phyloP scores from a whole-genome alignment of 2,329 filamentous ascomycete genomes.

The Aspergillus pseudotamarii region DNA sequence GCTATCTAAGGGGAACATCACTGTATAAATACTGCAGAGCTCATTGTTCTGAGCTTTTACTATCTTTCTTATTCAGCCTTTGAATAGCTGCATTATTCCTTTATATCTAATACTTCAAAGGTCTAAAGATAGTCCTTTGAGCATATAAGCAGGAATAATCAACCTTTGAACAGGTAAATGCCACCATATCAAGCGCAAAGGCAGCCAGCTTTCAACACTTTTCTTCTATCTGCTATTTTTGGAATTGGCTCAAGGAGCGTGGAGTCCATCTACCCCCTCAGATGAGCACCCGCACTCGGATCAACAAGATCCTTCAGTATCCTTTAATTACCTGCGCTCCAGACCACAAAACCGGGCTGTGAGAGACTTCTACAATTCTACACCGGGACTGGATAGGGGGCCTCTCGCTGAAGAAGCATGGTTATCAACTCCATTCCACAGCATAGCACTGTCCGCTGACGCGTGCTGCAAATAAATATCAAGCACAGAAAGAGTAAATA shows the following conservation, averaged over 20 bases:
- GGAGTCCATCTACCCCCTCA: not conserved
- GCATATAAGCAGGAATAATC: too few relatives aligned
- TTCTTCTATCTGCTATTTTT: not conserved
- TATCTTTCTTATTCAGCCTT: too few relatives aligned
- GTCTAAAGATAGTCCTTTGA: too few relatives aligned
- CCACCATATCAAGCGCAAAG: too few relatives aligned
- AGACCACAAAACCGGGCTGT: not conserved
- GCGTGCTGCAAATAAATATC: conserved; percentile 16
- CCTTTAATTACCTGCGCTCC: not conserved
- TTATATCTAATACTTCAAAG: too few relatives aligned
- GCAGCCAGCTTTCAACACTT: not conserved
- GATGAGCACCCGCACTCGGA: not conserved
- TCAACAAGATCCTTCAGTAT: not conserved
- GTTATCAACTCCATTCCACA: conserved; percentile 27
- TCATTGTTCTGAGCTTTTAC: too few relatives aligned
- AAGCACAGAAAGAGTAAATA: conserved; percentile 21
- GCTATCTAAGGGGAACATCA: too few relatives aligned
- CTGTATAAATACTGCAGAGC: too few relatives aligned
- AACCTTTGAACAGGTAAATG: too few relatives aligned
- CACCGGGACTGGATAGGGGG: not conserved
- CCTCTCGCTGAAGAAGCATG: conserved; percentile 6
- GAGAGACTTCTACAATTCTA: not conserved
- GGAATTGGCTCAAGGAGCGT: not conserved
- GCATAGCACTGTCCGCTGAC: conserved; percentile 15
- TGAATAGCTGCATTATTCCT: too few relatives aligned